Evolutionary conservation across 495 filamentous ascomycete genomes (phyloP).

Genomic region (Aspergillus steynii): DNA sequence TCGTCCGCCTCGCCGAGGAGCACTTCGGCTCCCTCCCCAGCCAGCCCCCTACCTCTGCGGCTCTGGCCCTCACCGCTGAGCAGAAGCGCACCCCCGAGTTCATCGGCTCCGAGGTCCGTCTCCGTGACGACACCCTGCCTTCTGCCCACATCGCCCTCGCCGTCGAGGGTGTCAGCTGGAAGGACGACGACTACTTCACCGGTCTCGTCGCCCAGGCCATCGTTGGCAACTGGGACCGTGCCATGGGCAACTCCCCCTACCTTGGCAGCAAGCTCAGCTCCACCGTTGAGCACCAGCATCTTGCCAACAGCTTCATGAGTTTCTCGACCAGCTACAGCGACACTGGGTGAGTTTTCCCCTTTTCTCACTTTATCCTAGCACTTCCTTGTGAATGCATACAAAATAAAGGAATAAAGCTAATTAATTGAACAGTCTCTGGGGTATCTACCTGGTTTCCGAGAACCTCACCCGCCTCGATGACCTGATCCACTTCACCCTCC

Average conservation of each 20-base stretch:
- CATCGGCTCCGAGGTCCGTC: conserved; percentile 89
- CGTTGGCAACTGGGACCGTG: conserved; percentile 98
- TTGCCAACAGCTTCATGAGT: conserved; percentile 99
- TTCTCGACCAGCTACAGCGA: conserved; percentile 99
- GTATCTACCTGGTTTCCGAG: conserved; percentile 97
- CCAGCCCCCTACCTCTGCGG: conserved; percentile 68
- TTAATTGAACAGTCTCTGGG: conserved; percentile 76
- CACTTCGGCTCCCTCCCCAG: conserved; percentile 80
- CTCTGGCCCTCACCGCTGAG: conserved; percentile 59
- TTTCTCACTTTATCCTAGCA: not conserved
- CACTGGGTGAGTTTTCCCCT: conserved; percentile 71
- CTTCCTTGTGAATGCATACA: not conserved
- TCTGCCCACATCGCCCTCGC: conserved; percentile 98
- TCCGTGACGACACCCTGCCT: conserved; percentile 93
- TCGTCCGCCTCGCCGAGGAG: conserved; percentile 95
- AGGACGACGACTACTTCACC: conserved; percentile 98
- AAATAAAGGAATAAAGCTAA: conserved; percentile 12
- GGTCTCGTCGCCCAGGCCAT: conserved; percentile 96
- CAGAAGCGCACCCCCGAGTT: conserved; percentile 91
- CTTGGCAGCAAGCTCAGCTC: conserved; percentile 96
- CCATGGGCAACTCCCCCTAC: conserved; percentile 95
- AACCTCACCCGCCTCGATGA: conserved; percentile 86
- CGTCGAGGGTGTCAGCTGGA: conserved; percentile 99
- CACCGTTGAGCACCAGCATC: conserved; percentile 85
- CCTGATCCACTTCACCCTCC: conserved; percentile 95